Evolutionary conservation across 371 early-diverging fungal species (phyloP).

Genomic region (Circinella minor): DNA sequence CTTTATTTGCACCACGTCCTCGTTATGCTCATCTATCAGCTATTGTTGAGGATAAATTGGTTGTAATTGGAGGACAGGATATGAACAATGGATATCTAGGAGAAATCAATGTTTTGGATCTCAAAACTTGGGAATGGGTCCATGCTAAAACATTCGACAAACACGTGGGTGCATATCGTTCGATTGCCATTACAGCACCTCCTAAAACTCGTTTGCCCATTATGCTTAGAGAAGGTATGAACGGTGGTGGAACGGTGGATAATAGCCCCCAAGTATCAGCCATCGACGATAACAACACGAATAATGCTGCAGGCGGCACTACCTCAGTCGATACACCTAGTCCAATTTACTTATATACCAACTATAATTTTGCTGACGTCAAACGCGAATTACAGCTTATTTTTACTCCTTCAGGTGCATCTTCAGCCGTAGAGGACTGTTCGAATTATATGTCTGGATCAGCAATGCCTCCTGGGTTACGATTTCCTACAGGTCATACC

Average conservation of each 20-base stretch:
- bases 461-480: conserved; percentile 71
- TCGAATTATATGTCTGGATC: conserved; percentile 65
- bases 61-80: conserved; percentile 86
- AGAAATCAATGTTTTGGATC: conserved; percentile 78
- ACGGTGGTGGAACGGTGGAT: background rate
- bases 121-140: conserved; percentile 72
- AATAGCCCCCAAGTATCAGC: background rate
- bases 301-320: conserved; percentile 12
- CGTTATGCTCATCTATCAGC: conserved; percentile 83
- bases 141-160: conserved; percentile 68
- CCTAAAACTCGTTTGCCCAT: conserved; percentile 31
- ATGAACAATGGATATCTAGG: conserved; percentile 76
- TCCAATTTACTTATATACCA: conserved; percentile 75
- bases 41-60: conserved; percentile 59
- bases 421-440: conserved; percentile 62
- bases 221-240: conserved; percentile 12
- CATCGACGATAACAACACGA: background rate
- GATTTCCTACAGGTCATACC: conserved; percentile 73
- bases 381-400: conserved; percentile 76
- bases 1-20: conserved; percentile 67
- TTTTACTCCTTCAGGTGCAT: conserved; percentile 45
- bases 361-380: conserved; percentile 82
- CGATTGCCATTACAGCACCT: conserved; percentile 62
- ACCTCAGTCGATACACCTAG: conserved; percentile 17
- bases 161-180: conserved; percentile 82